Conservation (phyloP, 306 rosid genomes). For the Gynostemma pentaphyllum region DNA sequence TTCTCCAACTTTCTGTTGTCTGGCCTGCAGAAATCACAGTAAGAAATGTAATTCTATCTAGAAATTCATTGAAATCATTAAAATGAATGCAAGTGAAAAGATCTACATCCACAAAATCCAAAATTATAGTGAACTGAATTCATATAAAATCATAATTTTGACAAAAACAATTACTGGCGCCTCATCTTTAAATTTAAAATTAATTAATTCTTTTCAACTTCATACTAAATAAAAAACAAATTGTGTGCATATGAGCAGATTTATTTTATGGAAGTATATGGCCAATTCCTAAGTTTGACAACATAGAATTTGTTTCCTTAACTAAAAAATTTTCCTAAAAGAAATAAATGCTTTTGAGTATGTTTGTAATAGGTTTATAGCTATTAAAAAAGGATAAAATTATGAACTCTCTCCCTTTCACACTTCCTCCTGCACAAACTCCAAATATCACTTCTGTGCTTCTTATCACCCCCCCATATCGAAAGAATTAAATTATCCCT, state of each 20-base stretch:
- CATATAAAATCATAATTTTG: background rate
- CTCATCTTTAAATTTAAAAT: background rate
- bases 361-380: too few relatives aligned
- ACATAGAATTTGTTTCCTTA: background rate
- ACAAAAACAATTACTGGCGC: background rate
- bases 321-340: background rate
- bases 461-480: background rate
- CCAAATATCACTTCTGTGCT: background rate
- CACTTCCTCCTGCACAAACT: background rate
- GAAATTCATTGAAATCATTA: background rate
- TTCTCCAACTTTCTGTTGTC: constrained; percentile 94
- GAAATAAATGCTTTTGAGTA: background rate
- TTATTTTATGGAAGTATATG: background rate
- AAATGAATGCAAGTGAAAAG: background rate
- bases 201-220: background rate
- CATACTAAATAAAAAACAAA: background rate
- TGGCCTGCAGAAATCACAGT: constrained; percentile 63
- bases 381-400: background rate
- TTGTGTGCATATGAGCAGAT: background rate
- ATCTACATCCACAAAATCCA: background rate
- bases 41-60: background rate
- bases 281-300: background rate
- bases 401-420: background rate
- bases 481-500: background rate
- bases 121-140: background rate